Evolutionary conservation across 2,329 filamentous ascomycete genomes (phyloP).

Genomic region (Colletotrichum somersetense): DNA sequence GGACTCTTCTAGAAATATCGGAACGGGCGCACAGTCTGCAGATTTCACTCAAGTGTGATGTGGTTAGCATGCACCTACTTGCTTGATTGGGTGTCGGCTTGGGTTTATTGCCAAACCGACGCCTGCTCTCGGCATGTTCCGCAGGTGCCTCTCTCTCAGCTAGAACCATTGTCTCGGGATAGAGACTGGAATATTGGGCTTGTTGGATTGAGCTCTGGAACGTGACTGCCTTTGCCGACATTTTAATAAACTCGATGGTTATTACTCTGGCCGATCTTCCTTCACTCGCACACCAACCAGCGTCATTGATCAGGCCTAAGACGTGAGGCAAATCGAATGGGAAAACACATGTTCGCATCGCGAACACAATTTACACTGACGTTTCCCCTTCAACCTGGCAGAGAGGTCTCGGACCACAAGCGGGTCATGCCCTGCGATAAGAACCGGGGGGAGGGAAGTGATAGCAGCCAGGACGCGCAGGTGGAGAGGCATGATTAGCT

Average conservation of each 20-base stretch:
- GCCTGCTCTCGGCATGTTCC: constrained; percentile 11
- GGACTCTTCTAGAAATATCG: constrained; percentile 31
- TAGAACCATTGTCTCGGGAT: constrained; percentile 9
- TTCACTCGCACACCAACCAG: not conserved
- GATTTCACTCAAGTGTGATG: constrained; percentile 2
- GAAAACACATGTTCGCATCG: constrained; percentile 17
- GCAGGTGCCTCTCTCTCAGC: not conserved
- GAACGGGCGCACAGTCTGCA: constrained; percentile 13
- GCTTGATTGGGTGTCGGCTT: constrained; percentile 20
- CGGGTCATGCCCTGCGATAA: not conserved
- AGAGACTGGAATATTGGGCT: not conserved
- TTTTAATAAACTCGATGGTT: not conserved
- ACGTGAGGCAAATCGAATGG: not conserved
- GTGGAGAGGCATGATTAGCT: too few relatives aligned
- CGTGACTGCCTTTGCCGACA: not conserved
- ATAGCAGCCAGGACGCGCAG: too few relatives aligned
- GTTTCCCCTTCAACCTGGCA: constrained; percentile 17
- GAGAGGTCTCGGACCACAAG: not conserved
- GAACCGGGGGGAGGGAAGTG: not conserved
- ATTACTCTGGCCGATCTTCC: not conserved
- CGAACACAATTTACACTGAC: constrained; percentile 12
- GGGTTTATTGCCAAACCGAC: not conserved
- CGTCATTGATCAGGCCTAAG: not conserved
- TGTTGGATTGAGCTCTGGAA: not conserved
- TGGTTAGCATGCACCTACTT: constrained; percentile 11